Percentiles rank a stretch among this genome's conserved stretches.
Evolutionary conservation across 1,139 yeast genomes (phyloP).

Genomic region (Geotrichum carabidarum): DNA sequence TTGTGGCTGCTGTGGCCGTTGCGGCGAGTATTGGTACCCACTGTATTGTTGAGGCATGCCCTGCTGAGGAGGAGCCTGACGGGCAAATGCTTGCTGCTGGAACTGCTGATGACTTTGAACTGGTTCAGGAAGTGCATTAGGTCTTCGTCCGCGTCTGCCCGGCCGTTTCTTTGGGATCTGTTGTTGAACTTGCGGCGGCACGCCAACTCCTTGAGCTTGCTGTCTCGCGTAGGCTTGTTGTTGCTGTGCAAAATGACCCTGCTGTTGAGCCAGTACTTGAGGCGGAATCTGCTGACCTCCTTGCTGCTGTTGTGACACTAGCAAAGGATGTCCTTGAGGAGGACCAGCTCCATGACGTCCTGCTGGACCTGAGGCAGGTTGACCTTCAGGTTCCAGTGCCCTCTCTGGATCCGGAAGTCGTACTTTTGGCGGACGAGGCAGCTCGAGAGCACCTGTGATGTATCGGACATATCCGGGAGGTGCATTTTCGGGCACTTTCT

Average conservation of each 20-base stretch:
- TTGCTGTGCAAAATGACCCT: conserved; percentile 2
- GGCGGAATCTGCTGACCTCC: not conserved
- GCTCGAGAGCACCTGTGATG: conserved; percentile 28
- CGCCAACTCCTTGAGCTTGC: not conserved
- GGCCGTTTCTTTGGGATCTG: not conserved
- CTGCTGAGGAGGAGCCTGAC: not conserved
- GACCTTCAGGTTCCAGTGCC: conserved; percentile 10
- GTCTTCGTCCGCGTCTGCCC: not conserved
- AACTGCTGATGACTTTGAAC: conserved; percentile 4
- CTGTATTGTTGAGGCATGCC: not conserved
- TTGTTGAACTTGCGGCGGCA: not conserved
- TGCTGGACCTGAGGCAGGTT: not conserved
- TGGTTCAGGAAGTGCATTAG: conserved; percentile 3
- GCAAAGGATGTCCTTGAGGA: not conserved
- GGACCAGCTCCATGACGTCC: not conserved
- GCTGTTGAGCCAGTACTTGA: conserved; percentile 4
- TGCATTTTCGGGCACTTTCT: conserved; percentile 10
- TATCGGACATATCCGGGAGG: conserved; percentile 22
- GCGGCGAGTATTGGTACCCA: not conserved
- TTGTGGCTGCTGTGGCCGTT: not conserved
- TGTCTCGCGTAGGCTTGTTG: not conserved
- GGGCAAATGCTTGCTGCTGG: conserved; percentile 2
- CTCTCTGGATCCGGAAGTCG: conserved; percentile 26
- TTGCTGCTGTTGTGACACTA: not conserved
- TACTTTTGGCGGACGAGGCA: conserved; percentile 23